A percentile compares a stretch with the other conserved stretches of the same genome.
Evolutionary conservation across 2,329 filamentous ascomycete species (phyloP).

Genomic region (Colletotrichum sp.): DNA sequence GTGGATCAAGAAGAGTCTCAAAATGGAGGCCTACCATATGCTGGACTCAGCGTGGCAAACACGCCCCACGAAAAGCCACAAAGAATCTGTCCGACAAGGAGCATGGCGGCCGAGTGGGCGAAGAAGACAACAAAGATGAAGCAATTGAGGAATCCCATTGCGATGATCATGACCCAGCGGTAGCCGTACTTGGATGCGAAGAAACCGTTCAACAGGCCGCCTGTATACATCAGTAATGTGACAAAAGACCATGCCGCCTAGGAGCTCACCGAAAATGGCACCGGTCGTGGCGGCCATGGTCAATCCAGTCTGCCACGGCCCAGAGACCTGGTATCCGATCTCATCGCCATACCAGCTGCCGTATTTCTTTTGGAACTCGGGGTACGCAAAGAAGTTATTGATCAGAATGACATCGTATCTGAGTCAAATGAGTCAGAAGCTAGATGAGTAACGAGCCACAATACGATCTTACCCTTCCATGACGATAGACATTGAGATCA

Average conservation of each 20-base stretch:
- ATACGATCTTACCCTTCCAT: conserved; percentile 51
- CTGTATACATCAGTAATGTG: conserved; percentile 2
- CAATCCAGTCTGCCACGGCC: conserved; percentile 56
- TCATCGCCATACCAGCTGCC: conserved; percentile 36
- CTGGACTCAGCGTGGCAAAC: conserved; percentile 45
- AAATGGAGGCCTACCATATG: conserved; percentile 35
- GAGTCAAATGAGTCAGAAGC: rapidly evolving
- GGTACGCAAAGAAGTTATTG: conserved; percentile 48
- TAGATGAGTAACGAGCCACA: rapidly evolving
- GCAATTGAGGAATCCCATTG: conserved; percentile 30
- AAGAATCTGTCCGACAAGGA: conserved; percentile 50
- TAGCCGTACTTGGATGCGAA: conserved; percentile 46
- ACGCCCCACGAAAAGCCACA: conserved; percentile 50
- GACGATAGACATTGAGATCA: conserved; percentile 47
- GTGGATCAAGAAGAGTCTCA: not conserved
- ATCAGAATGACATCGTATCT: conserved; percentile 32
- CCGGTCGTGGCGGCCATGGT: conserved; percentile 44
- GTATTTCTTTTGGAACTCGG: conserved; percentile 41
- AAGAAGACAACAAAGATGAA: conserved; percentile 56
- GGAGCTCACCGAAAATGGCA: conserved; percentile 38
- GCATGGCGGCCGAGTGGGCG: conserved; percentile 42
- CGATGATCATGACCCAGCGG: conserved; percentile 43
- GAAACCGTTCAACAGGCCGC: conserved; percentile 44
- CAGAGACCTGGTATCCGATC: conserved; percentile 48
- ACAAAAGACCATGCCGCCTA: not conserved